Evolutionary conservation across 192 early-diverging fungal species (phyloP), one percentile per base, ranked within the genome.

Genomic region (Rhizophagus clarus): DNA sequence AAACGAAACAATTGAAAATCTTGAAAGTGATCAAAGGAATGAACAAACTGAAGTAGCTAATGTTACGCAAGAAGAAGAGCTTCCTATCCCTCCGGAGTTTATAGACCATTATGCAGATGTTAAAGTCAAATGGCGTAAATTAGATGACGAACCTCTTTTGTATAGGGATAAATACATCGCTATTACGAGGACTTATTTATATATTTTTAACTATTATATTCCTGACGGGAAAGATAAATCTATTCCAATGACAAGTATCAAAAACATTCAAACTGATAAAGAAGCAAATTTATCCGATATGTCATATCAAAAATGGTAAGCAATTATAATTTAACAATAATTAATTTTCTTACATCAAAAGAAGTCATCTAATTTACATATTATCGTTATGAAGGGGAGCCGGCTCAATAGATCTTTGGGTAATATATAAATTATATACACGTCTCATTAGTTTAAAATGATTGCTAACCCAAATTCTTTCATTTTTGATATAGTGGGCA

Each of bases 121-220:
- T 17, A 67, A 67, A 17, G 64, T 67, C 6, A 67, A 67, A 67
- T 67, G 64, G 64, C 62, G 62, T 22, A 31, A 37, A 56, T 26
- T 28, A 15, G 76, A 77, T 40, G 62, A 77, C 12, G 76, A 77
- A 29, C 76, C 76, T 37, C 17, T 77, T 26, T 24, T 77, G 15
- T 77, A 77, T 64, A 51, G 56, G 37, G 76, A 77, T 47, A 77
- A 77, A 64, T 77, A 34, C 22, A 66, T 77, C 10, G 76, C 76
- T 45, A 24, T 77, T 17, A 56, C 76, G 4, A 45, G 6, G 1
- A 77, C 76, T 77, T 77, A 77, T 64, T 40, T 77, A 45, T 77
- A 77, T 61, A 77, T 77, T 56, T 77, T 77, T 62, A 62, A 77
- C 47, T 77, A 77, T 64, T 77, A 77, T 34, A 77, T 77, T 31